Percentiles rank a stretch among this genome's conserved stretches.
Conservation (phyloP, 108 stramenopile species). For the Cyclotella choctawhatcheeana region DNA sequence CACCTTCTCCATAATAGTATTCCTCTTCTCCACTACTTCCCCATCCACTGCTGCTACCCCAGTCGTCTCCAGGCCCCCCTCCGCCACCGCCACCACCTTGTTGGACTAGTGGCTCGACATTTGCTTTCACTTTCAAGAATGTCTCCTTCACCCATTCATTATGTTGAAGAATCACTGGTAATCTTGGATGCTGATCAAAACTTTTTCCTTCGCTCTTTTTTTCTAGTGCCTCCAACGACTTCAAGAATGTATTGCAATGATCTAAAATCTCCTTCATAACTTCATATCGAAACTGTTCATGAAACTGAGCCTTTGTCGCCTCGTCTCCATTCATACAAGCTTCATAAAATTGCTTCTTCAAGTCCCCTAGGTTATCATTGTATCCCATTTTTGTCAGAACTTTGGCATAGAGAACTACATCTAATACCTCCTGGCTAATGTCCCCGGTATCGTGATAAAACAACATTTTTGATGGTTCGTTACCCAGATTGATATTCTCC, state of each 20-base stretch:
- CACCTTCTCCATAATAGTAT: conserved; percentile 3
- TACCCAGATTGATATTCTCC: conserved; percentile 46
- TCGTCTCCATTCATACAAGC: conserved; percentile 61
- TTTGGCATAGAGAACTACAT: conserved; percentile 55
- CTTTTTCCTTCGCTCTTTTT: conserved; percentile 51
- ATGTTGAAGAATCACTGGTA: conserved; percentile 61
- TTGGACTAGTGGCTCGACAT: conserved; percentile 32
- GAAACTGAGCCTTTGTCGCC: conserved; percentile 48
- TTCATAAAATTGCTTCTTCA: conserved; percentile 59
- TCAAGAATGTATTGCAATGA: conserved; percentile 61
- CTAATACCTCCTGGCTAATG: conserved; percentile 49
- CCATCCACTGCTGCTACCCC: background rate
- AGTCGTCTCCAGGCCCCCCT: background rate
- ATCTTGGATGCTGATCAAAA: conserved; percentile 55
- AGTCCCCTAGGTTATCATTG: conserved; percentile 25
- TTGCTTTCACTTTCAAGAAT: conserved; percentile 56
- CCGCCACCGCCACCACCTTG: conserved; percentile 12
- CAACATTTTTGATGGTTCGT: conserved; percentile 50
- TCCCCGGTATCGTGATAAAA: conserved; percentile 61
- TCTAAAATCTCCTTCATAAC: conserved; percentile 51
- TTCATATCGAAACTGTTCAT: conserved; percentile 60
- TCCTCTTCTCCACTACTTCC: conserved; percentile 3
- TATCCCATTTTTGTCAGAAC: conserved; percentile 35
- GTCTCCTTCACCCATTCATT: conserved; percentile 59
- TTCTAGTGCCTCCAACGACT: conserved; percentile 43